Base-by-base conservation (phyloP, 495 filamentous ascomycete genomes). In the Aspergillus sclerotioniger region DNA sequence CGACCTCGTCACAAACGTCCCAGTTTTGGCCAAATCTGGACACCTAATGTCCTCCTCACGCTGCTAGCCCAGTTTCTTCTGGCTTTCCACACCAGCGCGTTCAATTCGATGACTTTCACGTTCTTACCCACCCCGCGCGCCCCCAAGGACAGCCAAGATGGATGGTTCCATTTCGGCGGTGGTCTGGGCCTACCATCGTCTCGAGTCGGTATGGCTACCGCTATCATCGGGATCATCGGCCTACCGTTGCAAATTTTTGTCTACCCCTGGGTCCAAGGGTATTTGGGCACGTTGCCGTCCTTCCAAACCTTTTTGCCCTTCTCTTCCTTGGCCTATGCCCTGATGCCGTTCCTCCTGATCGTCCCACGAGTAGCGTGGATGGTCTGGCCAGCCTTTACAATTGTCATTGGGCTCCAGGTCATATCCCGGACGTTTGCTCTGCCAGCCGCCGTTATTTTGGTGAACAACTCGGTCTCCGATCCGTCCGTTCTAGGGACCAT, bases 41-140 rank as follows among this genome's bases (percentile, higher is more conserved):
- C 87, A 0, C 73, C 72, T 15, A 85, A 87, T 45, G 79, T 90
- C 7, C 57, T 86, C 19, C 68, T 80, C 8, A 87, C 87, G 0
- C 71, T 91, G 1, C 62, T 89, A 33, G 77, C 80, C 4, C 86
- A 90, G 33, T 83, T 81, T 39, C 75, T 90, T 8, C 75, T 92
- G 15, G 82, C 85, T n/a, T 77, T 90, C 60, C 90, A 93, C 67
- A 84, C 87, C 33, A 82, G 85, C 35, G 85, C 89, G 8, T 93
- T 90, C 77, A 88, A 87, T 70, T 80, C 86, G 47, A 78, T 92
- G 62, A 87, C 87, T 46, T 89, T 87, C 50, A 80, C 89, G 21
- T 90, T 88, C 66, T 74, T 93, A 51, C 87, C 86, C 8, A 84
- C 84, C 3, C 87, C 88, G 0, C 80, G 79, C 9, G 79, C 82